Base-by-base conservation (phyloP, 179 eudicot genomes). In the Dionaea muscipula region DNA sequence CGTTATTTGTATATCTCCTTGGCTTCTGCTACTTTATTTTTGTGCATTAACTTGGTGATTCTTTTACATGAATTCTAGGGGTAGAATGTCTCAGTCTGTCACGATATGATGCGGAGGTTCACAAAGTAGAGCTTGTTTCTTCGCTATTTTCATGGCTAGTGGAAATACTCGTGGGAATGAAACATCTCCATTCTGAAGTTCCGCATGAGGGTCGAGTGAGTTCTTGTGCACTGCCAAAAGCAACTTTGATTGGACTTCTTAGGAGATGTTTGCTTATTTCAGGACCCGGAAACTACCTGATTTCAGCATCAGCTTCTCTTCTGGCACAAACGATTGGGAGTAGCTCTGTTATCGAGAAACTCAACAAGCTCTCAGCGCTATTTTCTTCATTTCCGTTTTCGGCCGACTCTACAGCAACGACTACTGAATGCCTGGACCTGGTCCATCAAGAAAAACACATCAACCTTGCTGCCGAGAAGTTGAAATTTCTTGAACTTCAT, bases 221-320 rank as follows among this genome's bases (percentile, higher is more conserved):
- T 53, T 22, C 63, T 31, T 53, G 62, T 56, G 37, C 59, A 47
- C 51, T 78, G 44, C 73, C 81, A 11, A 79, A 65, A 64, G 53
- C 74, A 57, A 63, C 69, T 20, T 63, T 81, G 49, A 26, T 61
- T n/a, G 69, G 75, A 51, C 75, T 83, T 26, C 57, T 83, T 19
- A 77, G 68, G 23, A 83, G 72, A 72, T 71, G 86, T 64, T 79
- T 86, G 53, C 62, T 64, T 59, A 55, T 71, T 23, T 77, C 85
- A 35, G 59, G 68, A 41, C 70, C 70, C 46, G 75, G 76, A 47
- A 86, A 79, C 65, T 68, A 68, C 5, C 77, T 68, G 47, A 80
- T 90, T 56, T 70, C 65, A 53, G 26, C 37, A 21, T 78, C 97
- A 3, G 76, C 87, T 33, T 46, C 72, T 52, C 64, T 70, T 43